Evolutionary conservation across 129 eudicot species (phyloP).

Genomic region (Artemisia tridentata): DNA sequence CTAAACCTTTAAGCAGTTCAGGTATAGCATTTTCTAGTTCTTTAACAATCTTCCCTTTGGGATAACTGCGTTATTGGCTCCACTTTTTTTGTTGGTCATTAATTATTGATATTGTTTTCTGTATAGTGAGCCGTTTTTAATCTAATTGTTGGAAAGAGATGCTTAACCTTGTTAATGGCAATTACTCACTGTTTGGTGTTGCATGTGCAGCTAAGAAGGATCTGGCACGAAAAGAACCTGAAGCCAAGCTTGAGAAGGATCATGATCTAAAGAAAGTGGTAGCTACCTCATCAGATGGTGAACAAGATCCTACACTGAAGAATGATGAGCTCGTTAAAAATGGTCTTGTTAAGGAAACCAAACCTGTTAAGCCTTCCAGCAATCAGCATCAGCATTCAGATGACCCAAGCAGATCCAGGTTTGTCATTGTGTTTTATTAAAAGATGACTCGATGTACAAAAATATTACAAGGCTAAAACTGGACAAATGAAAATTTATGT

Average conservation of each 20-base stretch:
- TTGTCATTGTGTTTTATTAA: background rate
- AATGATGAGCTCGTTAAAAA: slow-evolving; percentile 28
- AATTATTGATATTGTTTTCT: background rate
- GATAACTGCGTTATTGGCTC: background rate
- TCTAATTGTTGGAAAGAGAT: background rate
- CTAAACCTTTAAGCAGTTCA: slow-evolving; percentile 30
- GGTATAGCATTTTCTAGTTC: slow-evolving; percentile 24
- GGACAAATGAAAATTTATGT: too few species aligned
- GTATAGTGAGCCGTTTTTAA: background rate
- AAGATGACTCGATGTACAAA: too few species aligned
- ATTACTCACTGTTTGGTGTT: slow-evolving; percentile 4
- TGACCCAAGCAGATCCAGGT: slow-evolving; percentile 67
- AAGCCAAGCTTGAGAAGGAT: slow-evolving; percentile 38
- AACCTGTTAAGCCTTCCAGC: slow-evolving; percentile 36
- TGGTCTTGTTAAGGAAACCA: slow-evolving; percentile 36
- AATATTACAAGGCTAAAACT: too few species aligned
- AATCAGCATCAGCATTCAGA: slow-evolving; percentile 29
- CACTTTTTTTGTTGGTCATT: background rate
- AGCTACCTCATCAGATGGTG: slow-evolving; percentile 36
- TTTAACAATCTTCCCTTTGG: background rate
- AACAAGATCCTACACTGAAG: slow-evolving; percentile 46
- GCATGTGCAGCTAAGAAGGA: slow-evolving; percentile 32
- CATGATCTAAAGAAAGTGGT: slow-evolving; percentile 25
- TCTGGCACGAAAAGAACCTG: slow-evolving; percentile 29
- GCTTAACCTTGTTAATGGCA: background rate